Conservation (phyloP, 441 rosid species). For the Brassica hybrid region DNA sequence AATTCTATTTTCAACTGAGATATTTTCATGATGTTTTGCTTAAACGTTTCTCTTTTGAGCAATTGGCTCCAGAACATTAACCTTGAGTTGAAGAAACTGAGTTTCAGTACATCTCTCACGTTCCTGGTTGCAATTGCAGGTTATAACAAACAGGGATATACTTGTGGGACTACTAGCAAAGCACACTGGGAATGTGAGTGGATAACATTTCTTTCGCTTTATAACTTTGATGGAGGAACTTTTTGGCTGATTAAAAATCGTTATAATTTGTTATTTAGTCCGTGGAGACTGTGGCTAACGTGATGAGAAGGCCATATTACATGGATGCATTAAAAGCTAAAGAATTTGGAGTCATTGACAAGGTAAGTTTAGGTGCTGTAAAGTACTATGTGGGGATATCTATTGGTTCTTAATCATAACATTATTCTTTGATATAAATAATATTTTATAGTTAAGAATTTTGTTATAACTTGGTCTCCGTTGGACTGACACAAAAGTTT, state of each 20-base stretch:
- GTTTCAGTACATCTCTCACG: constrained; percentile 1
- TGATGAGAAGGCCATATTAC: constrained; percentile 69
- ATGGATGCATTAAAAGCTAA: constrained; percentile 79
- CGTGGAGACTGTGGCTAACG: constrained; percentile 63
- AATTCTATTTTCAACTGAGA: background rate
- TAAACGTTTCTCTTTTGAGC: background rate
- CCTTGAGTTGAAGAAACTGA: background rate
- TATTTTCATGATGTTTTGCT: background rate
- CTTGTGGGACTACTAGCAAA: constrained; percentile 80
- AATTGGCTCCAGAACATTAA: constrained; percentile 4
- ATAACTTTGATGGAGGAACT: background rate
- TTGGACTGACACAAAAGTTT: constrained; percentile 1
- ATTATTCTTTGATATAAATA: no score
- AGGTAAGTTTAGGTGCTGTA: constrained; percentile 46
- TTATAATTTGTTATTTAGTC: constrained; percentile 52
- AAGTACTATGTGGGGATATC: background rate
- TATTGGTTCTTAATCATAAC: background rate
- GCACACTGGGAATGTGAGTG: constrained; percentile 86
- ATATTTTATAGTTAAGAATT: no score
- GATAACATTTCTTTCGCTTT: constrained; percentile 11
- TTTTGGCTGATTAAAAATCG: background rate
- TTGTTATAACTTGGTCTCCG: constrained; percentile 11
- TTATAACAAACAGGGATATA: constrained; percentile 64
- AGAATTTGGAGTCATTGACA: constrained; percentile 89
- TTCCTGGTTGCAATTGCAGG: constrained; percentile 52